A percentile compares a stretch with the other conserved stretches of the same genome.
These are phyloP conservation scores for Ophiocordyceps camponoti-saundersi DNA, from an alignment of 2,329 filamentous ascomycete species.

Conservation along the genomic window DNA sequence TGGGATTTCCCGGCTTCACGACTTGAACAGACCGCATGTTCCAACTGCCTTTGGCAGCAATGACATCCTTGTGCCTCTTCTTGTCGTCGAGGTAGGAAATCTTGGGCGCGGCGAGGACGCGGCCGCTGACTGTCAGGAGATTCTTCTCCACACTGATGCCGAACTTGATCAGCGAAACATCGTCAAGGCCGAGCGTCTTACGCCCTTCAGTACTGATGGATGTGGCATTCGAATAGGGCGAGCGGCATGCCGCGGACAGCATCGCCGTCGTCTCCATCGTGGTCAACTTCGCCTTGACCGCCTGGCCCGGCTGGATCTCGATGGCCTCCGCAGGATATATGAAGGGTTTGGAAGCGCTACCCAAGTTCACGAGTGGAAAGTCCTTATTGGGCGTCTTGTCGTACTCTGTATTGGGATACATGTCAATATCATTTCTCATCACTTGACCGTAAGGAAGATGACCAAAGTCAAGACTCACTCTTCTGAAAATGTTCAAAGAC, in stretches of 20 bases:
- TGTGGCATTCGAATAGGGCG: slow-evolving; percentile 46
- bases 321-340: slow-evolving; percentile 55
- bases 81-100: slow-evolving; percentile 36
- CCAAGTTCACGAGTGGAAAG: slow-evolving; percentile 50
- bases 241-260: slow-evolving; percentile 55
- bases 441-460: no score
- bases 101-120: slow-evolving; percentile 44
- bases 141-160: slow-evolving; percentile 42
- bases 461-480: slow-evolving; percentile 15
- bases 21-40: slow-evolving; percentile 47
- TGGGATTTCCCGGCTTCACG: slow-evolving; percentile 24
- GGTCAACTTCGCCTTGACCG: slow-evolving; percentile 39
- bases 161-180: slow-evolving; percentile 33
- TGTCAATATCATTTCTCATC: not conserved
- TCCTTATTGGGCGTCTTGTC: slow-evolving; percentile 15
- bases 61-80: slow-evolving; percentile 8
- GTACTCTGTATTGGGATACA: slow-evolving; percentile 14
- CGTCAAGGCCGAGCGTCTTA: slow-evolving; percentile 38
- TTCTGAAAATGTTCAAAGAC: slow-evolving; percentile 26
- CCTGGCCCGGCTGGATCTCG: slow-evolving; percentile 45
- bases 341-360: slow-evolving; percentile 34
- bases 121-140: slow-evolving; percentile 56
- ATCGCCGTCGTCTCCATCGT: slow-evolving; percentile 47
- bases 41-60: slow-evolving; percentile 43
- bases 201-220: slow-evolving; percentile 46